Evolutionary conservation across 495 filamentous ascomycete species (phyloP), one percentile per base, ranked within the genome.

Genomic region (Penicillium taxi): DNA sequence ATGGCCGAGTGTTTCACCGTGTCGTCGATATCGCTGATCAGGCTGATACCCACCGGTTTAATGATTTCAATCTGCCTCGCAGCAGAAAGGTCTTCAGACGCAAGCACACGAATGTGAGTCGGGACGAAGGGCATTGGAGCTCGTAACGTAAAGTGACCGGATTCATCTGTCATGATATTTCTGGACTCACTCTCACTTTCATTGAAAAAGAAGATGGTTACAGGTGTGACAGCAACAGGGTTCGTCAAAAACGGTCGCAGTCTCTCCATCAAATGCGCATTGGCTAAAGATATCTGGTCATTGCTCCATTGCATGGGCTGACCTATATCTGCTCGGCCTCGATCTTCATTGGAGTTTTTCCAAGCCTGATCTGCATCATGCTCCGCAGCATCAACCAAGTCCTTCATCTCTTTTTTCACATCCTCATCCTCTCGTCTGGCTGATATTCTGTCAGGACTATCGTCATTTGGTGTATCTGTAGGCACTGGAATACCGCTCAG

Each of bases 21-120:
- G 58, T 99, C 91, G 52, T 99, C 91, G 41, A 99, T 89, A 49
- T 99, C 91, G 53, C 86, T 96, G 51, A 99, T 96, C 35, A 99
- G 38, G 52, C 89, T 96, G 44, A 99, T 72, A 15, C 91, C 91
- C n/a, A 57, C 66, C 0, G 83, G 73, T 35, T 93, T 82, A 12
- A 82, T 84, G 18, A 94, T 67, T 25, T 75, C 66, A 23, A 96
- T 72, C 9, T 79, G 72, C 43, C 86, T 80, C 1, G 79, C 81
- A 6, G 76, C 78, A 7, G 88, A 94, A 4, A 99, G 68, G 24
- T 80, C 73, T 58, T 95, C 88, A 12, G 80, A 91, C 9, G 86
- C 91, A 14, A 96, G 63, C 2, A 96, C 80, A 16, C 86, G 75
- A 15, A 94, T 77, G 45, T 95, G 79, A 0, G 87, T 96, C 0